Evolutionary conservation across 1,139 yeast genomes (phyloP), one percentile per base, ranked within the genome.

Genomic region (Kodamaea sp.): DNA sequence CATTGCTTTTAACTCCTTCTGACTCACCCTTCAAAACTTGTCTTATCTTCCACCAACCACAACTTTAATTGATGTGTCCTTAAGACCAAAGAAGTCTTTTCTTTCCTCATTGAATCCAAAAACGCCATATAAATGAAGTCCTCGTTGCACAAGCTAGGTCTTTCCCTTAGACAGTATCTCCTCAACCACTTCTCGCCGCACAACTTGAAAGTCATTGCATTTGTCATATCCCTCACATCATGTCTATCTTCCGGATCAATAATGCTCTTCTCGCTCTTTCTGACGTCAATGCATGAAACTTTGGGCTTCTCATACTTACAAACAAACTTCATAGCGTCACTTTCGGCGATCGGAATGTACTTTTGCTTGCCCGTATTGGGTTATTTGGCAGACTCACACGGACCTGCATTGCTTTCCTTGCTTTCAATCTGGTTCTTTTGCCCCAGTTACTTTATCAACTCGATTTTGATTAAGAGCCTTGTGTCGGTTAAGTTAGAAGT

Each of bases 231-330:
- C 15, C 55, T 71, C 29, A 24, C 73, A 8, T 70, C 85, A 41
- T 86, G 96, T 60, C 69, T 87, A 3, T 73, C 84, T 29, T 81
- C 89, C 12, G 97, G 96, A 2, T 85, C 95, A 12, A 84, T 89
- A 40, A 70, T 87, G 43, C 70, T 89, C 27, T 87, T 88, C 56
- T 81, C 96, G 9, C 67, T 92, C 37, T 89, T 84, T 60, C 79
- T 95, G 10, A 77, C 85, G 20, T 75, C 84, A 9, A 76, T 92
- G 55, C 82, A 81, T 47, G 60, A 66, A 11, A 58, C 66, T 11
- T 65, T 84, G 38, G 76, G 79, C 4, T 81, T 84, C 53, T 62
- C 81, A 1, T 86, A 86, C 48, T 67, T 86, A 40, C 78, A 87
- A 50, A 80, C 88, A 54, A 92, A 92, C 63, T 62, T 79, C 43